A percentile compares a stretch with the other conserved stretches of the same genome.
phyloP scores from a whole-genome alignment of 345 rosid species.

The Orychophragmus violaceus region DNA sequence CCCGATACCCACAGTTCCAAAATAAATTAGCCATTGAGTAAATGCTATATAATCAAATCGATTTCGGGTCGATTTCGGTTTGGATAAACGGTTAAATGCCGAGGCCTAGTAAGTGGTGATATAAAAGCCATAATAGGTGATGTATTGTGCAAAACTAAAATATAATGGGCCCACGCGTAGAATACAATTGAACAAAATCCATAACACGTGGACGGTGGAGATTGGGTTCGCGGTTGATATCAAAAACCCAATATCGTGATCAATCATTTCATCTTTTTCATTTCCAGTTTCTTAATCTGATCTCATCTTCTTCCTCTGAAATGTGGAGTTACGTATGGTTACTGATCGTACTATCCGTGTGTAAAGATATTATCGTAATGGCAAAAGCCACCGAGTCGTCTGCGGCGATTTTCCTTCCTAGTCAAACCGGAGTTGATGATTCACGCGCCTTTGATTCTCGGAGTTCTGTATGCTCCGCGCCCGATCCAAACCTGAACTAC shows the following conservation, averaged over 20 bases:
- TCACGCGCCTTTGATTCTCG: neutral
- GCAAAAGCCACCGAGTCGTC: neutral
- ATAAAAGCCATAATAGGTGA: too few species aligned
- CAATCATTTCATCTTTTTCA: neutral
- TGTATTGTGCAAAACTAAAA: too few species aligned
- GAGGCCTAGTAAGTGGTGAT: too few species aligned
- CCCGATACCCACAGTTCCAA: too few species aligned
- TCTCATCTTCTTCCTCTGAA: neutral
- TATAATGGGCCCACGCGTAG: neutral
- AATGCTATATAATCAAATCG: too few species aligned
- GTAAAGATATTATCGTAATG: neutral
- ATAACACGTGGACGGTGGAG: slow-evolving; percentile 10
- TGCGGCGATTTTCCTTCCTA: slow-evolving; percentile 40
- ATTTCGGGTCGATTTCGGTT: too few species aligned
- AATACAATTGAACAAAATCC: neutral
- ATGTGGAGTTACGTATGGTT: slow-evolving; percentile 20
- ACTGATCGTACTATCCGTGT: neutral
- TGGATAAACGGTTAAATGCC: too few species aligned
- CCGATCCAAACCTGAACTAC: slow-evolving; percentile 54
- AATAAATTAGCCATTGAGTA: too few species aligned
- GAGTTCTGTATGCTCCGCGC: slow-evolving; percentile 36
- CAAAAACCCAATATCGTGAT: neutral
- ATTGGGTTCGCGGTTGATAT: neutral
- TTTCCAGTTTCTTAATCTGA: neutral
- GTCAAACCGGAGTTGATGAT: slow-evolving; percentile 20